Percentiles rank a stretch among this genome's conserved stretches.
These are phyloP conservation scores for Talaromyces liani DNA, from an alignment of 495 filamentous ascomycete genomes.

Conservation along the genomic window DNA sequence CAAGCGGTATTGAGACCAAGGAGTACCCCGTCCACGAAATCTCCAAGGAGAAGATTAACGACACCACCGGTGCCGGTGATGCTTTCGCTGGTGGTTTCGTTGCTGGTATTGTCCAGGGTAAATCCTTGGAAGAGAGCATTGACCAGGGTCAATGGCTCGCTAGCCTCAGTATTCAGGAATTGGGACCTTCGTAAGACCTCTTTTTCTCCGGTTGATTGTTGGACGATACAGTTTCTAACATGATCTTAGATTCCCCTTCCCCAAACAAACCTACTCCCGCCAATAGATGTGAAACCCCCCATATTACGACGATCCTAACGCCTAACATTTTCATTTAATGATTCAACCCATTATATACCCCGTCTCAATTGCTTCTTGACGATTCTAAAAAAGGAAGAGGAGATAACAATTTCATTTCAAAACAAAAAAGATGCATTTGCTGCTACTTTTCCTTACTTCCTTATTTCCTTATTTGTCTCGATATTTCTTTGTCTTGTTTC, in stretches of 20 bases:
- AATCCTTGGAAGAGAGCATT: slow-evolving; percentile 63
- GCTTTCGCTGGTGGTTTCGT: slow-evolving; percentile 93
- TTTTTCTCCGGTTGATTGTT: slow-evolving; percentile 1
- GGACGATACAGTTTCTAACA: neutral
- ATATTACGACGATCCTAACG: neutral
- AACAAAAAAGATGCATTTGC: neutral
- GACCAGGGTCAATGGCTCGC: slow-evolving; percentile 97
- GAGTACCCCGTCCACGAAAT: slow-evolving; percentile 76
- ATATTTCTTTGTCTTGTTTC: neutral
- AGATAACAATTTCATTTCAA: neutral
- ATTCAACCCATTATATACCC: slow-evolving; percentile 46
- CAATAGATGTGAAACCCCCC: neutral
- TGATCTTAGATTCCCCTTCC: slow-evolving; percentile 63
- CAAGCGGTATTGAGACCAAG: slow-evolving; percentile 51
- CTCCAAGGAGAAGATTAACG: slow-evolving; percentile 66
- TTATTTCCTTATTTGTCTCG: neutral
- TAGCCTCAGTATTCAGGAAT: slow-evolving; percentile 80
- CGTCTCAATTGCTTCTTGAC: slow-evolving; percentile 6
- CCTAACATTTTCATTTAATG: slow-evolving; percentile 16
- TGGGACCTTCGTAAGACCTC: slow-evolving; percentile 83
- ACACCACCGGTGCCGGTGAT: slow-evolving; percentile 95
- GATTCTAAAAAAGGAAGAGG: neutral
- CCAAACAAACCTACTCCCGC: slow-evolving; percentile 66
- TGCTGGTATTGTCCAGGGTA: slow-evolving; percentile 80
- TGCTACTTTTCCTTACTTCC: too few species aligned